These are phyloP conservation scores for Stephanocyclus meneghinianus DNA, from an alignment of 352 stramenopile species.

Conservation along the genomic window DNA sequence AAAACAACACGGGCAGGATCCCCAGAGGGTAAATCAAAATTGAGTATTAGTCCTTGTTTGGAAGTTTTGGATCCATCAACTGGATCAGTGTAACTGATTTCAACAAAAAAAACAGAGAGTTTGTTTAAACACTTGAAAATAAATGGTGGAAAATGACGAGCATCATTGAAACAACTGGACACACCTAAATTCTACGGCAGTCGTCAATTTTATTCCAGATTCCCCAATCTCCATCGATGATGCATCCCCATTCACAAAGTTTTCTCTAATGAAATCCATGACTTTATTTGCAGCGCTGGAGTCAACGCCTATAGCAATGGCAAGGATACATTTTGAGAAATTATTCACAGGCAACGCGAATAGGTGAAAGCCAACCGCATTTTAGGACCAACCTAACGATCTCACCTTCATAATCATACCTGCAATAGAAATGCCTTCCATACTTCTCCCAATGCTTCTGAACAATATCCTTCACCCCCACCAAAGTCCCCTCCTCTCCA, in stretches of 20 bases:
- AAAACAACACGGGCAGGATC: slow-evolving; percentile 95
- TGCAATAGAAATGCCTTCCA: slow-evolving; percentile 98
- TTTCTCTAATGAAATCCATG: slow-evolving; percentile 80
- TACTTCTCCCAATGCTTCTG: slow-evolving; percentile 94
- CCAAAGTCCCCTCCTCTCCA: slow-evolving; percentile 80
- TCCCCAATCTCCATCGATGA: slow-evolving; percentile 37
- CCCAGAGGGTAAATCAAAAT: slow-evolving; percentile 84
- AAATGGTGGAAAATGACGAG: neutral
- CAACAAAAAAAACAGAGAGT: slow-evolving; percentile 5
- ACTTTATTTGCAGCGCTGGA: slow-evolving; percentile 72
- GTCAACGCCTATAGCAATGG: slow-evolving; percentile 51
- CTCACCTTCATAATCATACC: slow-evolving; percentile 96
- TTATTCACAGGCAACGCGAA: neutral
- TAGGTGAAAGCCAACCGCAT: neutral
- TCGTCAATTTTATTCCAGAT: slow-evolving; percentile 67
- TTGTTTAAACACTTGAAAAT: neutral
- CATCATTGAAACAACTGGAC: slow-evolving; percentile 12
- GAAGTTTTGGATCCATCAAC: slow-evolving; percentile 94
- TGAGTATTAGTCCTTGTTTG: slow-evolving; percentile 95
- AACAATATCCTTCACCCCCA: slow-evolving; percentile 95
- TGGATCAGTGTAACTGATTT: slow-evolving; percentile 92
- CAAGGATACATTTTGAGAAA: neutral
- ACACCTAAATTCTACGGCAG: slow-evolving; percentile 77
- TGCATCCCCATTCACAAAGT: slow-evolving; percentile 63
- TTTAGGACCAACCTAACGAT: neutral